Evolutionary conservation across 2,329 filamentous ascomycete species (phyloP), one percentile per base, ranked within the genome.

Genomic region (Trichoderma sp.): DNA sequence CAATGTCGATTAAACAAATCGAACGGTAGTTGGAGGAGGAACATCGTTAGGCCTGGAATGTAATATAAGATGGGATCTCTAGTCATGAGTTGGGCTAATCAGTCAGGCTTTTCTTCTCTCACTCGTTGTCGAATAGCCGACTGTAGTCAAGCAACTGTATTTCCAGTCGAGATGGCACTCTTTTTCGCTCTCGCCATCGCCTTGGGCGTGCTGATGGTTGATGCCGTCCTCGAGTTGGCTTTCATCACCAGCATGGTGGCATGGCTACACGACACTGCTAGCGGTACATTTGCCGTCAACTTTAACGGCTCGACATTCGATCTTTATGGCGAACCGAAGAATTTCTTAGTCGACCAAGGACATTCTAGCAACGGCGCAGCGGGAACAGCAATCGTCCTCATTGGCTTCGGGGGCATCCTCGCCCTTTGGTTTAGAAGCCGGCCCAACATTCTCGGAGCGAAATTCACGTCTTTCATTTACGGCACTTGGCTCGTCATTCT

Each of bases 321-420:
- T 1, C 48, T 76, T 4, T 70, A 68, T 12, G 73, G 73, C 13
- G 68, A 72, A 5, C 74, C 74, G 3, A 70, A 69, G 17, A 73
- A 75, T 25, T 27, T 76, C 7, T 67, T 76, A n/a, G 22, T 67
- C 22, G 73, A 76, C 2, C 74, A 76, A 7, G 74, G 74, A 1
- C 74, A 76, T 42, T 74, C 73, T 17, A 73, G 71, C 69, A 76
- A 76, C 59, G 74, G 74, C 2, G 74, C 74, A 4, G 71, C 74
- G 0, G 74, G 74, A 32, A 76, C 74, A 15, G 74, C 72, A 17
- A 74, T 76, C 4, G 35, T 76, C 22, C 69, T 74, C 32, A 60
- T 76, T 29, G 74, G 74, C n/a, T 65, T 70, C 0, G 74, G 74
- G 12, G 74, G 74, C 12, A 70, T 73, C 17, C 4, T 76, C 19